These are phyloP conservation scores for Massariosphaeria phaeospora DNA, from an alignment of 495 filamentous ascomycete genomes.

Conservation along the genomic window DNA sequence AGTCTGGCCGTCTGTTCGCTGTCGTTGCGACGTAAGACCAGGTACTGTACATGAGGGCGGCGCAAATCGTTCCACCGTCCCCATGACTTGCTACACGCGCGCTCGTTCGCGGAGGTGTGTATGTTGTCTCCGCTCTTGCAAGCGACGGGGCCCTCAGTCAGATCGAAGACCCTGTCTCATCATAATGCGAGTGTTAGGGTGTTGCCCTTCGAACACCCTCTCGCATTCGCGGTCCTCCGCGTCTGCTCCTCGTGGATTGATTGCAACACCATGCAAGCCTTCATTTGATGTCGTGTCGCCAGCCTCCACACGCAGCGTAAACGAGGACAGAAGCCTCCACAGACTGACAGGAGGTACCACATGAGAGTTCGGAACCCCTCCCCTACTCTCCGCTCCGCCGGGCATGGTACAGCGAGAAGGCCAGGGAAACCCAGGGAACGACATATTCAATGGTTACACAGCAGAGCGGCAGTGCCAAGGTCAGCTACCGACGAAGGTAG, in stretches of 20 bases:
- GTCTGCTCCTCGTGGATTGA: too few species aligned
- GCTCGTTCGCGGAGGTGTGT: slow-evolving; percentile 5
- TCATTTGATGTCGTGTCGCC: too few species aligned
- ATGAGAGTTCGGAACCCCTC: slow-evolving; percentile 18
- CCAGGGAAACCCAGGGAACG: slow-evolving; percentile 25
- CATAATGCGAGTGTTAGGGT: slow-evolving; percentile 4
- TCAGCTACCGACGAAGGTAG: slow-evolving; percentile 22
- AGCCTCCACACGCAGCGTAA: background rate
- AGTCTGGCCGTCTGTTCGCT: slow-evolving; percentile 1
- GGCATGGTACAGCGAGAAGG: slow-evolving; percentile 4
- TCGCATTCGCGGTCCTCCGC: too few species aligned
- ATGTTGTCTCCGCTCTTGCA: background rate
- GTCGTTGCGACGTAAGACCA: slow-evolving; percentile 2
- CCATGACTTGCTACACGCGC: slow-evolving; percentile 23
- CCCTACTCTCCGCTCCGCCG: slow-evolving; percentile 24
- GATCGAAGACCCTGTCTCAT: slow-evolving; percentile 13
- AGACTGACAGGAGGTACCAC: background rate
- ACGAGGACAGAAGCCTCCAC: slow-evolving; percentile 5
- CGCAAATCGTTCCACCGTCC: background rate
- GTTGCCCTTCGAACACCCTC: too few species aligned
- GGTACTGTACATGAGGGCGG: slow-evolving; percentile 12
- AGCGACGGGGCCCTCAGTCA: background rate
- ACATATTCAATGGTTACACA: slow-evolving; percentile 22
- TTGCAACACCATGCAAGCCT: too few species aligned
- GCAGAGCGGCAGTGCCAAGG: slow-evolving; percentile 20